Evolutionary conservation across 2,329 filamentous ascomycete species (phyloP).

Genomic region (Colletotrichum sp.): DNA sequence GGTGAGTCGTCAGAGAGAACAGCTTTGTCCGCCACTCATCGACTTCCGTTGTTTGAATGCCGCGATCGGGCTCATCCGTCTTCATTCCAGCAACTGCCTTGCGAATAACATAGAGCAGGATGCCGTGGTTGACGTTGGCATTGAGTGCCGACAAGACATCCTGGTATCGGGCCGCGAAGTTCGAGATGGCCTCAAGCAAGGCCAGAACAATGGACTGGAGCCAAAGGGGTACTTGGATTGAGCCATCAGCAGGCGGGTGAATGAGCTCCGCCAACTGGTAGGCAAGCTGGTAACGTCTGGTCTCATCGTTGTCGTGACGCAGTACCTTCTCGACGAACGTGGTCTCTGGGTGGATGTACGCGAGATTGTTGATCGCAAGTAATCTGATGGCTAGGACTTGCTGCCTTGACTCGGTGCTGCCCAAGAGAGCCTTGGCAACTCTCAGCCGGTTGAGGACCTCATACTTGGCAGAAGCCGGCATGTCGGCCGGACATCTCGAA

Average conservation of each 20-base stretch:
- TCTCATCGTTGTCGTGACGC: conserved; percentile 87
- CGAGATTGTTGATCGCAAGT: conserved; percentile 87
- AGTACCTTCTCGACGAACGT: conserved; percentile 87
- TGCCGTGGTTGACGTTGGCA: conserved; percentile 94
- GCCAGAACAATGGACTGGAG: conserved; percentile 84
- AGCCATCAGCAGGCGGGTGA: conserved; percentile 77
- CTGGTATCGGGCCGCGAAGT: conserved; percentile 74
- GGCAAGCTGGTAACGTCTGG: conserved; percentile 84
- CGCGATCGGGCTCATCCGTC: conserved; percentile 56
- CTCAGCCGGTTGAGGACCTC: conserved; percentile 86
- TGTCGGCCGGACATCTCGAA: conserved; percentile 59
- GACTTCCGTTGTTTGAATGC: conserved; percentile 66
- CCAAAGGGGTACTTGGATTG: conserved; percentile 71
- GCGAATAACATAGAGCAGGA: conserved; percentile 89
- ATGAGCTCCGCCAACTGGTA: conserved; percentile 94
- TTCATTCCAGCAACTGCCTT: conserved; percentile 88
- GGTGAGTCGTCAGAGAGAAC: conserved; percentile 84
- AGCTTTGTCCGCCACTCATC: conserved; percentile 92
- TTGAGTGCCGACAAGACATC: conserved; percentile 92
- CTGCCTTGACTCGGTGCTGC: conserved; percentile 70
- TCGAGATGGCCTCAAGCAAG: conserved; percentile 84
- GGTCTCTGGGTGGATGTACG: conserved; percentile 83
- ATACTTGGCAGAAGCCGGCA: conserved; percentile 78
- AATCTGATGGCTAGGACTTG: conserved; percentile 81
- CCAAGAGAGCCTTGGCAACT: conserved; percentile 78